Evolutionary conservation across 176 grass and related monocot species (phyloP), one percentile per base, ranked within the genome.

Genomic region (Elaeis guineensis): DNA sequence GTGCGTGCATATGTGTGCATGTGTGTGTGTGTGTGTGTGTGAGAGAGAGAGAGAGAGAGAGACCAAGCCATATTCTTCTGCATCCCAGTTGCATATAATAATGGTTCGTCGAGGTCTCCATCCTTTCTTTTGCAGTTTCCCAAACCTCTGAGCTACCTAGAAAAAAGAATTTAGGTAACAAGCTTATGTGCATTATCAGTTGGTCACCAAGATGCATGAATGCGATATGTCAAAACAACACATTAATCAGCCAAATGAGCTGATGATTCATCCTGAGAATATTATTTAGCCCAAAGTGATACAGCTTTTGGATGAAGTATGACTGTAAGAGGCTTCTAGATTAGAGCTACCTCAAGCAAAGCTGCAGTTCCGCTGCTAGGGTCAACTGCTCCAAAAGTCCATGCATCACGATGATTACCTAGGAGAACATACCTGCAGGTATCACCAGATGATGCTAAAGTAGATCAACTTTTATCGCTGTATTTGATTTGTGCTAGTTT

Each of bases 321-420:
- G 9, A 44, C 8, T 3, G 1, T 44, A 44, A 12, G 2, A 44
- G 9, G 9, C 32, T 35, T 35, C 32, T 35, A 35, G 32, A 35
- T 44, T 3, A 44, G 35, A 44, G 11, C 2, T 77, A 90, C 91
- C 86, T 96, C 86, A 77, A 90, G 75, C 58, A 96, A 80, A 59
- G 86, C 74, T 69, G 91, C 86, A 21, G 86, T 96, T 72, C 83
- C 91, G 28, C 91, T 96, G 19, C 79, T 96, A 5, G 86, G 86
- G 58, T 96, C 91, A 61, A 81, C 61, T 50, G 80, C 91, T 51
- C 86, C 91, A 72, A 96, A 96, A 72, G 86, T 87, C 91, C 91
- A 90, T 17, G 91, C 91, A 74, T 96, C 91, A 65, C 91, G 83
- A 70, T 96, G 91, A 58, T 96, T 96, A 61, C 91, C 86, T 67